Base-by-base conservation (phyloP, 2,329 filamentous ascomycete species). In the Sporothrix humicola region DNA sequence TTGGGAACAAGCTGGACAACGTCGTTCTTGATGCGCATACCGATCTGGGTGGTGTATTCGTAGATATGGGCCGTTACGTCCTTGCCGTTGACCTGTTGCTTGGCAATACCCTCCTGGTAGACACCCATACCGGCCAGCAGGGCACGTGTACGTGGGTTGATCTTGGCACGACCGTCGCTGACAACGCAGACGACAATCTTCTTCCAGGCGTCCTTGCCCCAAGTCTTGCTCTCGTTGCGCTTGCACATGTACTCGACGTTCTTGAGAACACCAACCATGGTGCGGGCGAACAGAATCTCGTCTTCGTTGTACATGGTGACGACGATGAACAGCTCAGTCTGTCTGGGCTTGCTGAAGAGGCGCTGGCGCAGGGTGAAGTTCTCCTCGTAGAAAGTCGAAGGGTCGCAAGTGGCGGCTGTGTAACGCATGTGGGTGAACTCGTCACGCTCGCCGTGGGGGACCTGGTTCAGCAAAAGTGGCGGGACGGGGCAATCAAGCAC, bases 301-400 rank as follows among this genome's bases (percentile, higher is more conserved):
- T 99, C 95, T 80, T 99, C 96, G 80, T 99, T 99, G 85, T 99
- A 99, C 95, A 98, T 98, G 74, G 95, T 98, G 72, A 98, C 90
- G 37, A 95, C 95, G 78, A 98, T 97, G 82, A 98, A 98, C 1
- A 98, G 86, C 84, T 98, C 95, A 0, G 95, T 98, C 80, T 97
- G 93, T 73, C 95, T 88, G 3, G 94, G 92, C 82, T 97, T 97
- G 74, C 93, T 94, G 80, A 98, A 98, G 20, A 98, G 88, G 80
- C 90, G 92, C 83, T 98, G 95, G 75, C 95, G 92, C 74, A 98
- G 83, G 0, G 95, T 98, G 78, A 98, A 98, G 75, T 95, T 93
- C 79, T 94, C 90, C 2, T 93, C 90, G 80, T 92, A 94, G 80
- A 98, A 98, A 73, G 95, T 90, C 13, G 90, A 88, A 0, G 95